Evolutionary conservation across 2,329 filamentous ascomycete genomes (phyloP), one percentile per base, ranked within the genome.

Genomic region (Penicillium sp.): DNA sequence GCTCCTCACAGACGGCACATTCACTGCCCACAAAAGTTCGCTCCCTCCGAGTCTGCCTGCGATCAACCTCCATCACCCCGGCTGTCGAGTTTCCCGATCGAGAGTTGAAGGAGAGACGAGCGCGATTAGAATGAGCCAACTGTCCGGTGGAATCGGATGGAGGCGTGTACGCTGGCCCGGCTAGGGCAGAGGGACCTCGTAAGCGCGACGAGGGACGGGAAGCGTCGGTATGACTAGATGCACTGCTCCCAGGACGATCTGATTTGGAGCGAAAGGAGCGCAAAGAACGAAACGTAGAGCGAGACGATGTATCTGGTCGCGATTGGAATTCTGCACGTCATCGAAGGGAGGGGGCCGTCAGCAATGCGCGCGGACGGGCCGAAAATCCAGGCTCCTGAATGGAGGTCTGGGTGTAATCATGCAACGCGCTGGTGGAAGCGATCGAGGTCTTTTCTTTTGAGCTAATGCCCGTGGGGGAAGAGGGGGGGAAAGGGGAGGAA

Each of bases 1-100:
- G 90, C 72, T 98, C 93, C 68, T 98, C 93, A 66, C 93, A 98
- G 12, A 96, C 90, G 43, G 90, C 88, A 71, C 93, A 98, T 73
- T 94, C 88, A 66, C 84, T 90, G 39, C 93, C 93, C 46, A 97
- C 87, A 71, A 96, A 97, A 2, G 91, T 98, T 66, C 93, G 82
- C 72, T 97, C 91, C 64, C 90, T 81, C 65, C 93, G 82, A 56
- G 83, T 84, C 57, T 89, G 84, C 61, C 81, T 84, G 63, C 88
- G 80, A 63, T 95, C 89, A 45, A 85, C 76, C 62, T 85, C 83
- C 75, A 89, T 81, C 68, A 81, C 80, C 62, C 80, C 80, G 46
- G 82, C 77, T 74, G 84, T 83, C 57, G 65, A 61, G 51, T 66
- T 63, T 46, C 68, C 66, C 12, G 69, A 61, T 47, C 65, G 58